A percentile compares a stretch with the other conserved stretches of the same genome.
Conservation (phyloP, 129 eudicot species). For the Ambrosia trifida region DNA sequence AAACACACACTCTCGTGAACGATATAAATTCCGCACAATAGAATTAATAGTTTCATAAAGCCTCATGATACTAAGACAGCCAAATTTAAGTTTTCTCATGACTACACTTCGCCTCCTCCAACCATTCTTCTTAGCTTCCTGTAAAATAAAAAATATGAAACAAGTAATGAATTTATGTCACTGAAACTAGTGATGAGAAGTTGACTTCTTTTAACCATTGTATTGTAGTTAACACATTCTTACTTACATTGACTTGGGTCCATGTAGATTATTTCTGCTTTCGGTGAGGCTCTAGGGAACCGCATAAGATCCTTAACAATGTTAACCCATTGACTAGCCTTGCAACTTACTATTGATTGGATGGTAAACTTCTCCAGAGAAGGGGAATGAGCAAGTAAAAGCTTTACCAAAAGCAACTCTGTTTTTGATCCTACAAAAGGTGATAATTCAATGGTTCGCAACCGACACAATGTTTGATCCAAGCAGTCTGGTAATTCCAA, state of each 20-base stretch:
- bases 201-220: too few species aligned
- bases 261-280: conserved; percentile 14
- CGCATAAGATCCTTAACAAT: conserved; percentile 17
- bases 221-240: neutral
- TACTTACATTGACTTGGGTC: neutral
- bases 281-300: conserved; percentile 21
- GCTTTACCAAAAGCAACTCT: conserved; percentile 14
- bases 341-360: neutral
- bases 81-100: too few species aligned
- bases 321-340: neutral
- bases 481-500: conserved; percentile 16
- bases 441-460: conserved; percentile 4
- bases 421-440: neutral
- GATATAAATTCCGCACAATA: too few species aligned
- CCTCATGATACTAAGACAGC: too few species aligned
- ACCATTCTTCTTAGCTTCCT: too few species aligned
- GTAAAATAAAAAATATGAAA: too few species aligned
- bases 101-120: too few species aligned
- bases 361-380: conserved; percentile 21
- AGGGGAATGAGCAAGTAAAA: conserved; percentile 28
- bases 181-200: too few species aligned
- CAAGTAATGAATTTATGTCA: too few species aligned
- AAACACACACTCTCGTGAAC: too few species aligned
- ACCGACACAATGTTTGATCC: conserved; percentile 12
- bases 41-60: too few species aligned